Conservation (phyloP, 805 yeast species). For the Cyberlindnera euphorbiae region DNA sequence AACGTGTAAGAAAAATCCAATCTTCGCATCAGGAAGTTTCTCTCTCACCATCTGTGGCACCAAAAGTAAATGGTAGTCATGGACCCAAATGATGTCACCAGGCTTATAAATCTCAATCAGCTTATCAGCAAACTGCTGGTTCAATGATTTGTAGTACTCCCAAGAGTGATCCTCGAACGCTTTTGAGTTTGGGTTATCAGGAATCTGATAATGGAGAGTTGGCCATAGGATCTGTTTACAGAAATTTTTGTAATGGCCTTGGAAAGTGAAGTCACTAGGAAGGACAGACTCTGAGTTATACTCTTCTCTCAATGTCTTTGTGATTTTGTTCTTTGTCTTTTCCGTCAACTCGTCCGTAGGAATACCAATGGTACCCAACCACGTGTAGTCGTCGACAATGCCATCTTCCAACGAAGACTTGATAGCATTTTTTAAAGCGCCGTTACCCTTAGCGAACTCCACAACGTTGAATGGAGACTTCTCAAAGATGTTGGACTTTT, state of each 20-base stretch:
- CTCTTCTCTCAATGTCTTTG: constrained; percentile 38
- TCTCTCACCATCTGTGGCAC: constrained; percentile 82
- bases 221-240: constrained; percentile 98
- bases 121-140: constrained; percentile 75
- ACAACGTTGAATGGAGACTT: constrained; percentile 71
- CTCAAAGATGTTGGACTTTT: constrained; percentile 34
- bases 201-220: constrained; percentile 87
- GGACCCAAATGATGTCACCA: constrained; percentile 85
- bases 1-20: constrained; percentile 89
- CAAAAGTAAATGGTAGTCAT: constrained; percentile 86
- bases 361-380: constrained; percentile 93
- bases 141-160: constrained; percentile 73
- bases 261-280: constrained; percentile 73
- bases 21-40: constrained; percentile 72
- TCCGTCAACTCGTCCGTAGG: constrained; percentile 80
- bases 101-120: constrained; percentile 61
- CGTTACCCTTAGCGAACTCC: constrained; percentile 73
- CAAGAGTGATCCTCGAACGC: constrained; percentile 96
- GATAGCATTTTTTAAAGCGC: constrained; percentile 83
- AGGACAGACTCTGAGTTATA: constrained; percentile 62
- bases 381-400: constrained; percentile 38
- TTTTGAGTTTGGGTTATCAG: constrained; percentile 89
- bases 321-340: constrained; percentile 49
- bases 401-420: constrained; percentile 43
- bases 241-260: constrained; percentile 86